A percentile compares a stretch with the other conserved stretches of the same genome.
These are phyloP conservation scores for Venturia nashicola DNA, from an alignment of 2,329 filamentous ascomycete genomes.

Conservation along the genomic window DNA sequence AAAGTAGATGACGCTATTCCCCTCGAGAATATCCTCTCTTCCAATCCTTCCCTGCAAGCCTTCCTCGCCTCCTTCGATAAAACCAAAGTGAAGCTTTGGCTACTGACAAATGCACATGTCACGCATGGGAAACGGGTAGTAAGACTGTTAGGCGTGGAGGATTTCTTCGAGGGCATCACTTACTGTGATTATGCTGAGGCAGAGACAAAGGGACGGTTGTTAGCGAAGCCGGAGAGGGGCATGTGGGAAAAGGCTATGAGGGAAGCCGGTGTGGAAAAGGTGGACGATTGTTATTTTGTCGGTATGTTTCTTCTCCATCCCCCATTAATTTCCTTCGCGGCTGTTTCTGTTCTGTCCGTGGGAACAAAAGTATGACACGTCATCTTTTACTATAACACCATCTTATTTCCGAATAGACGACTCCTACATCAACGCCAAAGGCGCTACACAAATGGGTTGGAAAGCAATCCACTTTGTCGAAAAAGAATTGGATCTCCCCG, in stretches of 20 bases:
- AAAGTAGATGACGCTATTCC: constrained; percentile 93
- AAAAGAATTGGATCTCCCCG: constrained; percentile 52
- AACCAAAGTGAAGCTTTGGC: constrained; percentile 76
- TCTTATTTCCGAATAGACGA: constrained; percentile 52
- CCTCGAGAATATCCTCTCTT: constrained; percentile 70
- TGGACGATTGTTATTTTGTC: constrained; percentile 79
- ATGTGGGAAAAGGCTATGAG: constrained; percentile 86
- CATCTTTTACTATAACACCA: no score
- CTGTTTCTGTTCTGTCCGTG: no score
- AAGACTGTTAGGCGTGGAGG: constrained; percentile 66
- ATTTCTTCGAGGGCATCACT: constrained; percentile 88
- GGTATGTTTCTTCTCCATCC: constrained; percentile 42
- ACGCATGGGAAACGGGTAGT: constrained; percentile 79
- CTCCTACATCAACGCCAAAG: constrained; percentile 68
- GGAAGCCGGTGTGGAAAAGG: constrained; percentile 59
- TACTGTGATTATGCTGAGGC: constrained; percentile 87
- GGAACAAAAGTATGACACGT: no score
- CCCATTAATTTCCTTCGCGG: neutral
- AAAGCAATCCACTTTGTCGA: constrained; percentile 77
- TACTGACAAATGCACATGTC: constrained; percentile 92
- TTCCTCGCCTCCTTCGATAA: constrained; percentile 74
- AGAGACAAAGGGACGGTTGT: constrained; percentile 79
- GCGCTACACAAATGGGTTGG: constrained; percentile 74
- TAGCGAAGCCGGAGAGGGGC: constrained; percentile 69
- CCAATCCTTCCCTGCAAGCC: constrained; percentile 59